A percentile compares a stretch with the other conserved stretches of the same genome.
phyloP scores from a whole-genome alignment of 306 rosid genomes.

The Pterocarpus santalinus region DNA sequence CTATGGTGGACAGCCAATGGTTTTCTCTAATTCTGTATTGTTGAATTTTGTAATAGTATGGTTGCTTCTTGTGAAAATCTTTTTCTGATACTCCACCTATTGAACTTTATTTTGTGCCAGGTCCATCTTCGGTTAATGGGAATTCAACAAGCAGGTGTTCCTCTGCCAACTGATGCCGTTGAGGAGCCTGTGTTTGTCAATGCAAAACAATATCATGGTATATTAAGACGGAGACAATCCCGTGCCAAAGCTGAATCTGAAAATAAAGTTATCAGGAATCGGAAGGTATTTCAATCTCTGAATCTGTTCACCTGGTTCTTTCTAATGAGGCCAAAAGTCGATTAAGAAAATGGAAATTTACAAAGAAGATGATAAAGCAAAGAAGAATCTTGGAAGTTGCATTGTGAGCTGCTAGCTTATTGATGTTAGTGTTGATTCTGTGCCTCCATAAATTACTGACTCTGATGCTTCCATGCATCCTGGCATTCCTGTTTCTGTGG shows the following conservation, averaged over 20 bases:
- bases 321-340: conserved; percentile 7
- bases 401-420: conserved; percentile 24
- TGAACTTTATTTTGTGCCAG: conserved; percentile 50
- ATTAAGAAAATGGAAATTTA: not conserved
- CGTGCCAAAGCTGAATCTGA: conserved; percentile 98
- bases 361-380: too few species aligned
- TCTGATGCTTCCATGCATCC: conserved; percentile 4
- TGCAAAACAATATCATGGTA: conserved; percentile 97
- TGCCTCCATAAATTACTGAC: conserved; percentile 5
- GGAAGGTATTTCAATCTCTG: conserved; percentile 63
- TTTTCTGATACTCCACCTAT: conserved; percentile 7
- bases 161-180: conserved; percentile 89
- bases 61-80: conserved; percentile 18
- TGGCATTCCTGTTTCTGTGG: not conserved
- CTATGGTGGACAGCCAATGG: conserved; percentile 87
- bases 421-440: conserved; percentile 4
- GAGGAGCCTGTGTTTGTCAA: conserved; percentile 97
- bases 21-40: conserved; percentile 42
- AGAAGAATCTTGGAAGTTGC: conserved; percentile 43
- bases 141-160: conserved; percentile 95
- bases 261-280: conserved; percentile 69
- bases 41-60: not conserved
- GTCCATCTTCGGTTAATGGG: conserved; percentile 95
- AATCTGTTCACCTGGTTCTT: not conserved
- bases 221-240: conserved; percentile 88